A percentile compares a stretch with the other conserved stretches of the same genome.
Evolutionary conservation across 1,139 yeast genomes (phyloP).

Genomic region (Lodderomyces theae): DNA sequence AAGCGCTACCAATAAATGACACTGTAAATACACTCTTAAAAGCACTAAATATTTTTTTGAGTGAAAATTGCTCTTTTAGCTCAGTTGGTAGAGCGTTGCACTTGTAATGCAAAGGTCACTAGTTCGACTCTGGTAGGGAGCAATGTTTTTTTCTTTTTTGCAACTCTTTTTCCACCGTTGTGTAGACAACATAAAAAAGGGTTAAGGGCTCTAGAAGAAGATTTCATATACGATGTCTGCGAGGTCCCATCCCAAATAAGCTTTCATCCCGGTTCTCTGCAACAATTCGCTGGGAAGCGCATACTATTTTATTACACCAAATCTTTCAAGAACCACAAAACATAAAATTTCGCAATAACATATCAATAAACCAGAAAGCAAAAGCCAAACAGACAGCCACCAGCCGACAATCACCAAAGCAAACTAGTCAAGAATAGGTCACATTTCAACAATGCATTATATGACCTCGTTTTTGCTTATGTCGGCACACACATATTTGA

Average conservation of each 20-base stretch:
- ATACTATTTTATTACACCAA: too few relatives aligned
- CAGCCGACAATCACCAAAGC: too few relatives aligned
- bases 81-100: slow-evolving; percentile 95
- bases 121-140: slow-evolving; percentile 94
- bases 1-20: background rate
- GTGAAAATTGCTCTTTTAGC: slow-evolving; percentile 63
- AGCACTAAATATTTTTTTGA: background rate
- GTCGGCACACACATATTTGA: slow-evolving; percentile 9
- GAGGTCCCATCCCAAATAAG: too few relatives aligned
- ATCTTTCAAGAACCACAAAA: too few relatives aligned
- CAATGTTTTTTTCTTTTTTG: too few relatives aligned
- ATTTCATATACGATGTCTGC: too few relatives aligned
- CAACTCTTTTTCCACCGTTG: too few relatives aligned
- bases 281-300: too few relatives aligned
- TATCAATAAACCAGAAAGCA: background rate
- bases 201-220: too few relatives aligned
- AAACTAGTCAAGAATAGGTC: background rate
- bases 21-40: background rate
- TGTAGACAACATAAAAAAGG: too few relatives aligned
- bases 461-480: slow-evolving; percentile 12
- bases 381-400: too few relatives aligned
- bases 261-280: too few relatives aligned
- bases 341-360: background rate
- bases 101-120: slow-evolving; percentile 95
- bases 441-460: slow-evolving; percentile 8